phyloP scores from a whole-genome alignment of 169 alveolate species.

The Cryptosporidium ubiquitum region DNA sequence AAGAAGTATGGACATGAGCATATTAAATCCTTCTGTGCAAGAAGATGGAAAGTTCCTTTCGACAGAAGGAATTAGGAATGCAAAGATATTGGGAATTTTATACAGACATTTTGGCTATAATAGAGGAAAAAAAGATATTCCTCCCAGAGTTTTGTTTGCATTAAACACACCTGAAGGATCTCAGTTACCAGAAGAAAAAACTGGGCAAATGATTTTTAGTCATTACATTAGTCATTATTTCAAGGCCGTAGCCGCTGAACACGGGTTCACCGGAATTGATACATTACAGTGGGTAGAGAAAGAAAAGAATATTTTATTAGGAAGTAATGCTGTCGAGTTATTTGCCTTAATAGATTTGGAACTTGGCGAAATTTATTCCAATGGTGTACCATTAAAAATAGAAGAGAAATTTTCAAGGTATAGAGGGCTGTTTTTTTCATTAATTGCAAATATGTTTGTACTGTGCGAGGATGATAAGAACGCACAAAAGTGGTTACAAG shows the following conservation, averaged over 20 bases:
- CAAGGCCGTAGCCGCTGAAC: constrained; percentile 55
- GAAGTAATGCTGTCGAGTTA: constrained; percentile 50
- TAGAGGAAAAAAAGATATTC: constrained; percentile 24
- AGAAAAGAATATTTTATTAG: constrained; percentile 36
- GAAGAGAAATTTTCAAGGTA: constrained; percentile 44
- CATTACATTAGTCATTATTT: constrained; percentile 66
- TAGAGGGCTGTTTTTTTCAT: constrained; percentile 45
- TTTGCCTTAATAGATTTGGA: constrained; percentile 53
- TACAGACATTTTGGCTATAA: constrained; percentile 44
- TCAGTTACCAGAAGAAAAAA: constrained; percentile 53
- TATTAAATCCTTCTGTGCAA: constrained; percentile 32
- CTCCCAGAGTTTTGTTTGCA: constrained; percentile 55
- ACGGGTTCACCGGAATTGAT: constrained; percentile 60
- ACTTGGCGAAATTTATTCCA: constrained; percentile 51
- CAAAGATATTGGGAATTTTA: constrained; percentile 21
- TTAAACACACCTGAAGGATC: constrained; percentile 41
- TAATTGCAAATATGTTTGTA: constrained; percentile 71
- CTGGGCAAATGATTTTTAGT: constrained; percentile 62
- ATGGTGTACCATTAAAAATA: background rate
- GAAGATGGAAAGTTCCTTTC: constrained; percentile 45
- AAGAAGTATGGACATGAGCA: constrained; percentile 58
- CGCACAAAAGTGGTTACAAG: constrained; percentile 69
- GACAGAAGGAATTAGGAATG: constrained; percentile 29
- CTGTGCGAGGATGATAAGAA: constrained; percentile 26
- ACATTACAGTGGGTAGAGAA: constrained; percentile 60